phyloP scores from a whole-genome alignment of 805 yeast species.

The Cyberlindnera sargentensis region DNA sequence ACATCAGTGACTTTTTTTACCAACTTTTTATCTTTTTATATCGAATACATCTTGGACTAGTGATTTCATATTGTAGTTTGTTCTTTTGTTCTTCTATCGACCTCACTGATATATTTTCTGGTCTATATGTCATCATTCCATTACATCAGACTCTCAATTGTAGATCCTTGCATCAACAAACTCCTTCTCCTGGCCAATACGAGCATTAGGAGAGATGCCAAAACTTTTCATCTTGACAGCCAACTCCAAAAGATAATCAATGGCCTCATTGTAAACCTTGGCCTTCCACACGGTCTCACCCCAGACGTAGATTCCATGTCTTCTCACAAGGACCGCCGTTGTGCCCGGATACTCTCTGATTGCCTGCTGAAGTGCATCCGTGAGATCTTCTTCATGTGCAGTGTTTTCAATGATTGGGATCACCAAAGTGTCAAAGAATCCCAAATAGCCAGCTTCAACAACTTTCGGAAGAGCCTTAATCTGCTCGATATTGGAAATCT shows the following conservation, averaged over 20 bases:
- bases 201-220: slow-evolving; percentile 48
- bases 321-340: slow-evolving; percentile 81
- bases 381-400: slow-evolving; percentile 80
- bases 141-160: slow-evolving; percentile 5
- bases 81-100: background rate
- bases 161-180: slow-evolving; percentile 18
- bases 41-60: too few species aligned
- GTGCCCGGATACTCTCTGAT: slow-evolving; percentile 67
- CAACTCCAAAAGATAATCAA: slow-evolving; percentile 80
- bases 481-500: slow-evolving; percentile 78
- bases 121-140: background rate
- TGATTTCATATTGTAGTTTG: background rate
- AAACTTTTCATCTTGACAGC: slow-evolving; percentile 75
- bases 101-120: background rate
- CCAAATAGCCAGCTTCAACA: slow-evolving; percentile 49
- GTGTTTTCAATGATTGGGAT: slow-evolving; percentile 91
- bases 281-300: slow-evolving; percentile 91
- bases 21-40: background rate
- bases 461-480: slow-evolving; percentile 78
- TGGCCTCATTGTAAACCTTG: slow-evolving; percentile 85
- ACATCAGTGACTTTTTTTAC: background rate
- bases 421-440: slow-evolving; percentile 64
- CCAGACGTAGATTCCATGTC: slow-evolving; percentile 98
- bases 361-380: slow-evolving; percentile 56
- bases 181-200: slow-evolving; percentile 28